A percentile compares a stretch with the other conserved stretches of the same genome.
phyloP scores from a whole-genome alignment of 139 green algal species.

The Volvox africanus region DNA sequence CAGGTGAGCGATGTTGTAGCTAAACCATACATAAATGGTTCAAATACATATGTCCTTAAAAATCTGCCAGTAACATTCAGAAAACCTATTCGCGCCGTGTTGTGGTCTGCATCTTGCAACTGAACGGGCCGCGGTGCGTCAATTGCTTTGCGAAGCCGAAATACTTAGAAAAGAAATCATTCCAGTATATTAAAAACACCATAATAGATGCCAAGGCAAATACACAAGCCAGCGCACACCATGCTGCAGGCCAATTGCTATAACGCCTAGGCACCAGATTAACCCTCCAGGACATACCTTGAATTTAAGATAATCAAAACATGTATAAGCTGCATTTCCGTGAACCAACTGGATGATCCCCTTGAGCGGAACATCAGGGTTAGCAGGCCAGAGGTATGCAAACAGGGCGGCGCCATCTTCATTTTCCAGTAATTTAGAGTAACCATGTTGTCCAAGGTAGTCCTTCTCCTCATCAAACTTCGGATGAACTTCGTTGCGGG shows the following conservation, averaged over 20 bases:
- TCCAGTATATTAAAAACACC: background rate
- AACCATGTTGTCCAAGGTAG: constrained; percentile 14
- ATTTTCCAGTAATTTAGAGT: background rate
- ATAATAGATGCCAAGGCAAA: background rate
- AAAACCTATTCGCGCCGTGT: too few relatives aligned
- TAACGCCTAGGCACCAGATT: background rate
- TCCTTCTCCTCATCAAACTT: constrained; percentile 11
- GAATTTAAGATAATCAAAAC: constrained; percentile 43
- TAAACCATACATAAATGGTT: too few relatives aligned
- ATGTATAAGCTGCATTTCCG: constrained; percentile 8
- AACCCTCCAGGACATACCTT: background rate
- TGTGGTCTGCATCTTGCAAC: too few relatives aligned
- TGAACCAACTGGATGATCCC: constrained; percentile 38
- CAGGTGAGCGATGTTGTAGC: background rate
- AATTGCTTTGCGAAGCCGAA: background rate
- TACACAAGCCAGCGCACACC: background rate
- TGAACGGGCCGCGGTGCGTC: background rate
- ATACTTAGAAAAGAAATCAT: background rate
- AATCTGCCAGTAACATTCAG: too few relatives aligned
- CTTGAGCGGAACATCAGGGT: constrained; percentile 8
- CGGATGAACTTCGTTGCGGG: background rate
- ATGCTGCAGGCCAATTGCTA: background rate
- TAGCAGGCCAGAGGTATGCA: constrained; percentile 25
- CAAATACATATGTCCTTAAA: too few relatives aligned
- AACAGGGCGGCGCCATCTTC: background rate